Evolutionary conservation across 2,329 filamentous ascomycete genomes (phyloP).

Genomic region (Ustilaginoidea virens): DNA sequence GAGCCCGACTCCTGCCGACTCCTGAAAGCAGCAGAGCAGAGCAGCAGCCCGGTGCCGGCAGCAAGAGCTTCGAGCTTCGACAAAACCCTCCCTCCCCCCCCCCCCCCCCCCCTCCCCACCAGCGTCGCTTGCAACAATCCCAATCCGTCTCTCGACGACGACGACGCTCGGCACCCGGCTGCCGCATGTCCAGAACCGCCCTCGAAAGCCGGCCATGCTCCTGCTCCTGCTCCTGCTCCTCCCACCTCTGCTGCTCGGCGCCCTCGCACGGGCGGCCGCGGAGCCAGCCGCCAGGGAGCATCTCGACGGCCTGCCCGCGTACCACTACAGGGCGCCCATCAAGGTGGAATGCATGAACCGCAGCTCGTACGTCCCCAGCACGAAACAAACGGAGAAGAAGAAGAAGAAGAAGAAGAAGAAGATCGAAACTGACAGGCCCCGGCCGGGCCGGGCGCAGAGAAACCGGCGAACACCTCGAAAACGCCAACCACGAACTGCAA

Average conservation of each 20-base stretch:
- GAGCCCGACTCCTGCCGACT: too few species aligned
- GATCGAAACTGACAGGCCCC: slow-evolving; percentile 1
- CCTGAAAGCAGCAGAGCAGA: too few species aligned
- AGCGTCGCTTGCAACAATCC: too few species aligned
- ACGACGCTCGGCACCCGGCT: too few species aligned
- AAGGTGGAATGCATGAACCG: slow-evolving; percentile 60
- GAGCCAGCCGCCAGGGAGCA: slow-evolving; percentile 16
- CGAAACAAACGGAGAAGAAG: too few species aligned
- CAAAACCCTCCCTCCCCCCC: too few species aligned
- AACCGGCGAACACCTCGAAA: slow-evolving; percentile 78
- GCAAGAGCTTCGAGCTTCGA: too few species aligned
- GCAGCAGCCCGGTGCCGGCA: too few species aligned
- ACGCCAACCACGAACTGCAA: slow-evolving; percentile 66
- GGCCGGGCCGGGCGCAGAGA: slow-evolving; percentile 51
- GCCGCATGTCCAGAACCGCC: too few species aligned
- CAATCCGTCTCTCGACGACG: not conserved
- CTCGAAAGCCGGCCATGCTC: too few species aligned
- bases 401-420: not conserved
- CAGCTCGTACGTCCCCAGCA: slow-evolving; percentile 52
- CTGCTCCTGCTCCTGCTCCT: slow-evolving; percentile 1
- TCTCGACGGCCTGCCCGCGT: slow-evolving; percentile 35
- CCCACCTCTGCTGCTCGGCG: slow-evolving; percentile 1
- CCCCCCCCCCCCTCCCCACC: too few species aligned
- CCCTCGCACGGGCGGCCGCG: not conserved
- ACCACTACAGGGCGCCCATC: slow-evolving; percentile 51